These are phyloP conservation scores for Debaryomyces nepalensis DNA, from an alignment of 1,139 yeast genomes.

Conservation along the genomic window DNA sequence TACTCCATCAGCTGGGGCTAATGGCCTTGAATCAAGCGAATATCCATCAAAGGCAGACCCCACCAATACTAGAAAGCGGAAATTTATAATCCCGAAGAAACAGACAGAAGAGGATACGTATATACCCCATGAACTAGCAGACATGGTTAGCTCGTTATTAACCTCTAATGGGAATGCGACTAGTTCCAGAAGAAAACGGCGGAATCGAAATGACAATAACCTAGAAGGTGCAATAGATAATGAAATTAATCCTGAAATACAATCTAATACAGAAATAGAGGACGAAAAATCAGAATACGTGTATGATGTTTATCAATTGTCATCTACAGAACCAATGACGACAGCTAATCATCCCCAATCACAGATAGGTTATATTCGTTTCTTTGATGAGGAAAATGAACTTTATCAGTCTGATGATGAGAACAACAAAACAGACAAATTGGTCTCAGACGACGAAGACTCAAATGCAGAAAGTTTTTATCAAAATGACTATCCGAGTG, in stretches of 20 bases:
- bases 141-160: slow-evolving; percentile 67
- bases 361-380: slow-evolving; percentile 68
- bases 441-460: slow-evolving; percentile 47
- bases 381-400: slow-evolving; percentile 66
- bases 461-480: slow-evolving; percentile 84
- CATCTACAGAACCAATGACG: slow-evolving; percentile 41
- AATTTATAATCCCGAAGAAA: slow-evolving; percentile 40
- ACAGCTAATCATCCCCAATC: slow-evolving; percentile 57
- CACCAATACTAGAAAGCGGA: slow-evolving; percentile 23
- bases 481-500: slow-evolving; percentile 93
- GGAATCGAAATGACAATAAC: slow-evolving; percentile 16
- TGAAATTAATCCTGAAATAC: not conserved
- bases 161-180: slow-evolving; percentile 18
- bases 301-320: slow-evolving; percentile 75
- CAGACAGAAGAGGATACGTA: slow-evolving; percentile 44
- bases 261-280: not conserved
- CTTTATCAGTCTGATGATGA: slow-evolving; percentile 56
- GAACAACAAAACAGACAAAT: slow-evolving; percentile 40
- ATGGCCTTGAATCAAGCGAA: not conserved
- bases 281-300: slow-evolving; percentile 63
- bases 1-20: slow-evolving; percentile 17
- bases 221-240: slow-evolving; percentile 19
- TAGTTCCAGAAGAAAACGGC: slow-evolving; percentile 12
- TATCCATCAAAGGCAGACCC: slow-evolving; percentile 8
- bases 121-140: slow-evolving; percentile 65